Percentiles rank a stretch among this genome's conserved stretches.
Conservation (phyloP, 1,284 basidiomycete species). For the Trametes polyzona region DNA sequence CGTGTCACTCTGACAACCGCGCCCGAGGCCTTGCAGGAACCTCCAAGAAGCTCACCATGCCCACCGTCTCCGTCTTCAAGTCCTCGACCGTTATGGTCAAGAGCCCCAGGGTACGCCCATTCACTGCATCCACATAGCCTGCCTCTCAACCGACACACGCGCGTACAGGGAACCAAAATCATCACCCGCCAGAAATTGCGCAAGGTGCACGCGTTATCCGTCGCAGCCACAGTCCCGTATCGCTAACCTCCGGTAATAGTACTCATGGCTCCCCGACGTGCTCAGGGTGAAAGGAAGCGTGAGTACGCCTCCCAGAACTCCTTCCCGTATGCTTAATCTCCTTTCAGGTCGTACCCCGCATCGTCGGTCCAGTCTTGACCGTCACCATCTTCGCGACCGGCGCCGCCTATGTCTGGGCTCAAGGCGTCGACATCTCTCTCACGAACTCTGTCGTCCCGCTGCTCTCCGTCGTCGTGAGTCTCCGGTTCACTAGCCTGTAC, state of each 20-base stretch:
- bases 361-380: constrained; percentile 81
- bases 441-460: constrained; percentile 83
- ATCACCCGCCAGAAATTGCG: constrained; percentile 38
- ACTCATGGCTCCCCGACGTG: constrained; percentile 90
- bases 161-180: constrained; percentile 31
- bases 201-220: constrained; percentile 31
- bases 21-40: neutral
- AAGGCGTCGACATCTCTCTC: constrained; percentile 57
- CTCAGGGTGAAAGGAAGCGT: constrained; percentile 80
- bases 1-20: neutral
- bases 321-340: neutral
- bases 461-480: constrained; percentile 85
- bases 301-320: constrained; percentile 25
- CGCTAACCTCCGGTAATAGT: constrained; percentile 46
- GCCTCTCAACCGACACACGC: neutral
- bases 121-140: neutral
- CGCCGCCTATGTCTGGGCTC: constrained; percentile 60
- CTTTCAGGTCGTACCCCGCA: constrained; percentile 61
- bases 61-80: constrained; percentile 14
- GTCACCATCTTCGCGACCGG: constrained; percentile 76
- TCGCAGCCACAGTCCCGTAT: neutral
- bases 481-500: neutral
- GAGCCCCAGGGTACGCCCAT: constrained; percentile 13
- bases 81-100: constrained; percentile 12
- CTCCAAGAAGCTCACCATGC: constrained; percentile 6